Evolutionary conservation across 257 asterid genomes (phyloP), one percentile per base, ranked within the genome.

Genomic region (Salvia miltiorrhiza): DNA sequence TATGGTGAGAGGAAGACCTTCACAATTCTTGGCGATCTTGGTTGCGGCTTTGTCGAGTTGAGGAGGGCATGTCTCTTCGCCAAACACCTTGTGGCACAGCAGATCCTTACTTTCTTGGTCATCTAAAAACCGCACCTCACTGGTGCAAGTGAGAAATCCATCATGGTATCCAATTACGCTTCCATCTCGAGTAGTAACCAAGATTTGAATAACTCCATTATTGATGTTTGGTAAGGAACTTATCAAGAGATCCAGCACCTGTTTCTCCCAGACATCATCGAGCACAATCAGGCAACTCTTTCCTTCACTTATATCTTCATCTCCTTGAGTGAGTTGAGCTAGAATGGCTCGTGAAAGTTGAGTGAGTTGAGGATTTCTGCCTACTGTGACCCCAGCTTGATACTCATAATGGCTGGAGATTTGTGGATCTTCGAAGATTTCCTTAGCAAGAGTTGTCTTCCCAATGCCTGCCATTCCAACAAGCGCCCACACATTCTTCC

Each of bases 211-310:
- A 19, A 16, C 26, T n/a, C 41, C 48, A 35, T 7, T 19, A 19
- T n/a, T 7, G 7, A 7, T 16, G 21, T 9, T 7, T 6, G 11
- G 11, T 1, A 48, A 48, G 7, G 9, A 48, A 16, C 3, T 9
- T 2, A 11, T 8, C 67, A 39, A 37, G 3, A 14, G 10, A 33
- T 54, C 4, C 70, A 65, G 56, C 2, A 9, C 55, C 1, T n/a
- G 0, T 7, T 12, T n/a, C 1, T 64, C 41, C 89, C 84, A 81
- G 1, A 84, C 50, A n/a, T 81, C 82, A 74, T 84, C 86, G 57
- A 81, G 1, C 26, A 84, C 69, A 30, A 81, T 73, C n/a, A 84
- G 79, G 33, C 77, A 83, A 21, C 52, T 76, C 13, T 8, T 39
- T 0, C 76, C 71, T 30, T 19, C 4, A 0, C 2, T 17, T 17